Evolutionary conservation across 306 rosid species (phyloP), one percentile per base, ranked within the genome.

Genomic region (Psophocarpus tetragonolobus): DNA sequence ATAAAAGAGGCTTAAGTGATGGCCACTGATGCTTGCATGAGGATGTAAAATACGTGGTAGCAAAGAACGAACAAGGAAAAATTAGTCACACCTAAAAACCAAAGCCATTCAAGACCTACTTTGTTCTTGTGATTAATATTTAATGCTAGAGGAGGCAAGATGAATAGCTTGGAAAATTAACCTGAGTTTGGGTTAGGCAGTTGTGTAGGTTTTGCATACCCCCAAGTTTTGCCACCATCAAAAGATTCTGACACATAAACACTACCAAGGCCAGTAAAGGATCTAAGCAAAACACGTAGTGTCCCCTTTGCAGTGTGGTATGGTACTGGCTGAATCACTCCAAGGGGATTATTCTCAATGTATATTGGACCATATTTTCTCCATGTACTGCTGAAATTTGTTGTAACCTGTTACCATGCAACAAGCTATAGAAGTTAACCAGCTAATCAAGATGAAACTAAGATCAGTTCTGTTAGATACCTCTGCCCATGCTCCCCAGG

Each of bases 401-500:
- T 36, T 23, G 97, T 87, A 20, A 87, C 87, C 97, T 94, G 88
- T 82, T 80, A 61, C 32, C 75, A 70, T 32, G 57, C 67, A 82
- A 85, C 58, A 27, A 44, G 62, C 11, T 41, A 21, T 48, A 82
- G 66, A 57, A 20, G 67, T 74, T 82, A 82, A 39, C 21, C 50
- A 44, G 44, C 13, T 70, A 18, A 44, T 67, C 14, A 35, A 36
- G 68, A 38, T 81, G 32, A 74, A 51, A 30, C 14, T 14, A 77
- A 77, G 68, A 62, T 68, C 12, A 53, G 65, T 61, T 33, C 56
- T 29, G 61, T 50, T 45, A 58, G 47, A 50, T 69, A 94, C 97
- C 97, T 94, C 98, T 63, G 93, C 82, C 98, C 98, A 94, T 71
- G 98, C 84, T 14, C 98, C 98, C 98, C 98, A 92, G 33, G 98